Percentiles rank a stretch among this genome's conserved stretches.
phyloP scores from a whole-genome alignment of 352 stramenopile genomes.

The Blastocystis hominis region DNA sequence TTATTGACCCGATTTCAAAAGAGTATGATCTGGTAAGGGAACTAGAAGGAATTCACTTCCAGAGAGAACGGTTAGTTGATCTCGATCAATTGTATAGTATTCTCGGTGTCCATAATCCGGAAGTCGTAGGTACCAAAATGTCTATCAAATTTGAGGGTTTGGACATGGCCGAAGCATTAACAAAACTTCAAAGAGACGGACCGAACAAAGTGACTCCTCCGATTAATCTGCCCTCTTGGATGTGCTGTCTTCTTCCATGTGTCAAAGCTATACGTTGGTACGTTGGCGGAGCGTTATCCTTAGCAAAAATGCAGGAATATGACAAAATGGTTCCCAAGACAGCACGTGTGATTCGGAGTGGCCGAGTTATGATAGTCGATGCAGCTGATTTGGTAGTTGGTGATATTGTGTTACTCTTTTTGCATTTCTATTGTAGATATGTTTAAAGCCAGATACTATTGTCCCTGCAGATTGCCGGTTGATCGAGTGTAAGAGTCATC shows the following conservation, averaged over 20 bases:
- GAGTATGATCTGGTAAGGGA: conserved; percentile 33
- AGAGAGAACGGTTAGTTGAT: conserved; percentile 47
- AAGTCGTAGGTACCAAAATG: neutral
- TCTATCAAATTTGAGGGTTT: neutral
- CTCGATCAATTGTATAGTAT: conserved; percentile 25
- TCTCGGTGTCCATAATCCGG: conserved; percentile 20
- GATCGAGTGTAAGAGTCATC: neutral
- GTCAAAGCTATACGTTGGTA: neutral
- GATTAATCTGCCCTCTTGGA: conserved; percentile 46
- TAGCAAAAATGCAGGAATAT: conserved; percentile 40
- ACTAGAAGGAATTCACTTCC: neutral
- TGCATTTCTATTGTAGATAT: conserved; percentile 39
- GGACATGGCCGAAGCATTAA: neutral
- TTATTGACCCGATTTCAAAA: conserved; percentile 51
- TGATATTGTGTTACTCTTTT: neutral
- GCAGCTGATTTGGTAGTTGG: conserved; percentile 34
- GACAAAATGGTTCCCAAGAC: conserved; percentile 13
- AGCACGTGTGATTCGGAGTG: neutral
- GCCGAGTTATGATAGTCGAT: conserved; percentile 21
- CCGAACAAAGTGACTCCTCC: conserved; percentile 31
- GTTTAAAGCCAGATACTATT: conserved; percentile 11
- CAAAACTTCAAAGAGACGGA: conserved; percentile 42
- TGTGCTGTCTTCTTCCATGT: conserved; percentile 49
- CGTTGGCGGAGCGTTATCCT: neutral
- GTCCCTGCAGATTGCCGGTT: conserved; percentile 39